Evolutionary conservation across 1,284 basidiomycete species (phyloP).

Genomic region (Chondrostereum purpureum): DNA sequence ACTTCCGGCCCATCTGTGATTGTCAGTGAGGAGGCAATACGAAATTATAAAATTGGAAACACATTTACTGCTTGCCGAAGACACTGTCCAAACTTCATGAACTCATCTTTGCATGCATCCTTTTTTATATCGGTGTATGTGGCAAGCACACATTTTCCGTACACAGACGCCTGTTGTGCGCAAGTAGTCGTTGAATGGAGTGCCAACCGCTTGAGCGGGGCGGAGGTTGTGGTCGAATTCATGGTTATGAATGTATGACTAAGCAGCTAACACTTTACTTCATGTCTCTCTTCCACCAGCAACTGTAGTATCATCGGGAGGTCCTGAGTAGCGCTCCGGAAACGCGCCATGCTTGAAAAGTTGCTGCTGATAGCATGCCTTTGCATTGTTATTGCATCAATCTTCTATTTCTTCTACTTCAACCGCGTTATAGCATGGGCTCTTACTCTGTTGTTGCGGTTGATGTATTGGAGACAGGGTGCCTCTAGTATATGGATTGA

Average conservation of each 20-base stretch:
- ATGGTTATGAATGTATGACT: background rate
- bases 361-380: slow-evolving; percentile 68
- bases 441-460: slow-evolving; percentile 52
- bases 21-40: slow-evolving; percentile 5
- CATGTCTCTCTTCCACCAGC: background rate
- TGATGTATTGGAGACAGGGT: slow-evolving; percentile 67
- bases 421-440: slow-evolving; percentile 74
- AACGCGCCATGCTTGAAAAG: slow-evolving; percentile 42
- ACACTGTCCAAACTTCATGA: slow-evolving; percentile 69
- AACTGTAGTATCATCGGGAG: slow-evolving; percentile 7
- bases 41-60: background rate
- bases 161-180: slow-evolving; percentile 57
- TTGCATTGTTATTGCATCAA: slow-evolving; percentile 63
- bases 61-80: slow-evolving; percentile 57
- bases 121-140: slow-evolving; percentile 73
- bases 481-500: slow-evolving; percentile 70
- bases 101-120: slow-evolving; percentile 75
- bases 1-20: slow-evolving; percentile 59
- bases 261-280: background rate
- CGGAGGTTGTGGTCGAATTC: slow-evolving; percentile 22
- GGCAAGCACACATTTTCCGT: slow-evolving; percentile 74
- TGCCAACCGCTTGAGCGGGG: slow-evolving; percentile 58
- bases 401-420: slow-evolving; percentile 85
- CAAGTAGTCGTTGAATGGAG: slow-evolving; percentile 66
- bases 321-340: background rate